Evolutionary conservation across 768 basidiomycete species (phyloP).

Genomic region (Chalciporus sphaerocephalus): DNA sequence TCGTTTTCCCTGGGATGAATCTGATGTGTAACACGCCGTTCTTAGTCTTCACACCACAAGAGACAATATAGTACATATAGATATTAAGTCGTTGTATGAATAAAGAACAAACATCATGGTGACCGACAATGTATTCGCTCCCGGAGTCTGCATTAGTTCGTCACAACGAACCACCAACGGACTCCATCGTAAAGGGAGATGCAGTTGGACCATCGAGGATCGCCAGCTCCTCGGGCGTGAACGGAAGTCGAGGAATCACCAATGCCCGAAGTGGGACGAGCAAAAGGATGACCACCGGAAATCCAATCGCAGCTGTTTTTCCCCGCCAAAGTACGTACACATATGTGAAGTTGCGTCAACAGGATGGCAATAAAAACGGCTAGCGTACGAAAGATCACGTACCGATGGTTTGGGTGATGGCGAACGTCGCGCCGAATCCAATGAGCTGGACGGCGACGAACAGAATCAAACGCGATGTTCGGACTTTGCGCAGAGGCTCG

Average conservation of each 20-base stretch:
- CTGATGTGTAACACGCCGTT: too few species aligned
- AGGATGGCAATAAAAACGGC: background rate
- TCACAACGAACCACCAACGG: conserved; percentile 36
- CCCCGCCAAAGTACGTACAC: background rate
- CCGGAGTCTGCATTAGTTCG: background rate
- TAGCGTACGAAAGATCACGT: conserved; percentile 10
- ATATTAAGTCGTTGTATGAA: too few species aligned
- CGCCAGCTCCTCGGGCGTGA: conserved; percentile 70
- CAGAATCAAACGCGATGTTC: conserved; percentile 65
- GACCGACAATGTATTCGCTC: too few species aligned
- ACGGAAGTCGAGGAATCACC: conserved; percentile 70
- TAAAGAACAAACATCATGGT: too few species aligned
- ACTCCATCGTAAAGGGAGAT: conserved; percentile 61
- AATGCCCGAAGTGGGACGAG: conserved; percentile 72
- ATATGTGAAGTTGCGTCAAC: too few species aligned
- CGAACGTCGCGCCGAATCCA: conserved; percentile 85
- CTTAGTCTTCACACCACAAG: too few species aligned
- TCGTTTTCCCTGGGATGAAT: too few species aligned
- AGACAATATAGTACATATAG: too few species aligned
- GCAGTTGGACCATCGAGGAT: conserved; percentile 91
- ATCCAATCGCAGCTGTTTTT: conserved; percentile 77
- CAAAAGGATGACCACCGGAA: conserved; percentile 83
- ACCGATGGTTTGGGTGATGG: conserved; percentile 89
- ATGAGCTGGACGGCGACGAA: conserved; percentile 74
- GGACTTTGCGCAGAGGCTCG: conserved; percentile 75